These are phyloP conservation scores for Oryza australiensis DNA, from an alignment of 176 grass and related monocot species.

Conservation along the genomic window DNA sequence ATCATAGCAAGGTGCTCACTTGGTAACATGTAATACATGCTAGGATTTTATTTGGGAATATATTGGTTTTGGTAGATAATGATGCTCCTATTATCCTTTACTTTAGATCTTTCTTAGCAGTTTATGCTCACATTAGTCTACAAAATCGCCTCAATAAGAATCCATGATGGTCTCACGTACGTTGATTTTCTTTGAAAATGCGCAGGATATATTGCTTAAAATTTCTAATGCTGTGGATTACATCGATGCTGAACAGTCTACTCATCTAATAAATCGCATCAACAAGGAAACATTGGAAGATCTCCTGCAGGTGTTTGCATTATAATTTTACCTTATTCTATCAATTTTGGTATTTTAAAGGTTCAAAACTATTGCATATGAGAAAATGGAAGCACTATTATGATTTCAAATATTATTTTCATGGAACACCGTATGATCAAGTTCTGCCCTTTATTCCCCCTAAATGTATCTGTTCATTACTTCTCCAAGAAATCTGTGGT, in stretches of 20 bases:
- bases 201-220: constrained; percentile 60
- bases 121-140: background rate
- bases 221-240: constrained; percentile 37
- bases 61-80: background rate
- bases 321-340: constrained; percentile 15
- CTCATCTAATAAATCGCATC: constrained; percentile 53
- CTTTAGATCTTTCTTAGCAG: background rate
- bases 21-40: background rate
- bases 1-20: constrained; percentile 2
- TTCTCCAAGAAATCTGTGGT: background rate
- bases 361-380: background rate
- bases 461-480: background rate
- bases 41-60: background rate
- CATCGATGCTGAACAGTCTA: constrained; percentile 29
- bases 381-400: background rate
- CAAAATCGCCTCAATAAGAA: constrained; percentile 1
- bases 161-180: background rate
- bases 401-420: background rate
- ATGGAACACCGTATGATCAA: background rate
- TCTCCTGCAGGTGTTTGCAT: constrained; percentile 54
- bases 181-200: background rate
- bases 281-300: constrained; percentile 56
- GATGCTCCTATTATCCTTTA: background rate
- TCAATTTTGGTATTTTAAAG: background rate
- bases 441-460: background rate